phyloP scores from a whole-genome alignment of 2,329 filamentous ascomycete genomes.

The Periglandula ipomoeae region DNA sequence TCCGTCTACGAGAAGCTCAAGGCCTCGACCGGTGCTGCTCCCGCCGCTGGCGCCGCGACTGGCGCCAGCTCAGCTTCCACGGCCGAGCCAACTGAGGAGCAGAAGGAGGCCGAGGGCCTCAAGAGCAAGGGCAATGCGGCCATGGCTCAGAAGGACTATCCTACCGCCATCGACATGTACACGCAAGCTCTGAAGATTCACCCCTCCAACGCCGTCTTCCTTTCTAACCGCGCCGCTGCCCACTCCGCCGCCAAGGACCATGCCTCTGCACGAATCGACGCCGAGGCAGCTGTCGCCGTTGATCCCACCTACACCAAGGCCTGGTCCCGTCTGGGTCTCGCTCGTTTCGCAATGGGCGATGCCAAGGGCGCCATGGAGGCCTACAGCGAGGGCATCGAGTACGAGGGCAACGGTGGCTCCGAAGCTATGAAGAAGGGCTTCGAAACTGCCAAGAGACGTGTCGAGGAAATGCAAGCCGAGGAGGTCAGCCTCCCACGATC shows the following conservation, averaged over 20 bases:
- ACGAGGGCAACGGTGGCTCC: conserved; percentile 87
- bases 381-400: conserved; percentile 84
- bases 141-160: conserved; percentile 91
- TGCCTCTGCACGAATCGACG: conserved; percentile 73
- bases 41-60: conserved; percentile 24
- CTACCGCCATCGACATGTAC: conserved; percentile 74
- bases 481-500: conserved; percentile 32
- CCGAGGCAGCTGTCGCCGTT: conserved; percentile 77
- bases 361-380: conserved; percentile 89
- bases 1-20: conserved; percentile 94
- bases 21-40: conserved; percentile 34
- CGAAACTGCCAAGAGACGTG: conserved; percentile 82
- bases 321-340: conserved; percentile 88
- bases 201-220: conserved; percentile 87
- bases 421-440: conserved; percentile 97
- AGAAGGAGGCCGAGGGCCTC: conserved; percentile 75
- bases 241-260: conserved; percentile 81
- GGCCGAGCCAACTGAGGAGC: conserved; percentile 37
- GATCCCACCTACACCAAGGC: conserved; percentile 96
- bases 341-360: conserved; percentile 84
- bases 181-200: conserved; percentile 73
- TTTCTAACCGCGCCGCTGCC: conserved; percentile 93
- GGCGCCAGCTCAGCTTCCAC: conserved; percentile 15
- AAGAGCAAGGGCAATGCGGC: conserved; percentile 90
- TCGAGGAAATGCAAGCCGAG: conserved; percentile 64